Conservation (phyloP, 2,329 filamentous ascomycete genomes). For the Pseudomassariella vexata region DNA sequence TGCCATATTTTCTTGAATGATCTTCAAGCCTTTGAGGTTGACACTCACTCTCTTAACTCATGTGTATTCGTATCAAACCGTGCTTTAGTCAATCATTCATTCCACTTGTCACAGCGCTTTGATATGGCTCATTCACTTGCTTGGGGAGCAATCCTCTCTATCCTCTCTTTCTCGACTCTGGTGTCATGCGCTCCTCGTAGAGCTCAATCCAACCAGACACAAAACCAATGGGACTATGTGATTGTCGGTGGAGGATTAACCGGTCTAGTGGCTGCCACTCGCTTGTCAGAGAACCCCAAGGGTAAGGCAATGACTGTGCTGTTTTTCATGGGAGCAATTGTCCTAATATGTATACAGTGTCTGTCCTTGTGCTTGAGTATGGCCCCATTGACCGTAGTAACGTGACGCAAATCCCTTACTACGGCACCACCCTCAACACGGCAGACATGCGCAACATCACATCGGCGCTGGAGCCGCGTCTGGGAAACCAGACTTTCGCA, state of each 20-base stretch:
- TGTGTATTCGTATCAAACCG: too few relatives aligned
- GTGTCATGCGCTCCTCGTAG: background rate
- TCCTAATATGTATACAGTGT: too few relatives aligned
- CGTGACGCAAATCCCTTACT: constrained; percentile 6
- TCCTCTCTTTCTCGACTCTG: background rate
- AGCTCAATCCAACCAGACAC: background rate
- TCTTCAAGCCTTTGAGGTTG: too few relatives aligned
- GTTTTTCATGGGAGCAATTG: too few relatives aligned
- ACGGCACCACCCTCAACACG: constrained; percentile 1
- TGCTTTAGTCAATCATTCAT: too few relatives aligned
- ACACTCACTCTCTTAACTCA: too few relatives aligned
- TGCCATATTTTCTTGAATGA: too few relatives aligned
- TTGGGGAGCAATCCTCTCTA: background rate
- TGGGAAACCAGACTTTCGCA: constrained; percentile 1
- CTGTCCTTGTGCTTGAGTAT: constrained; percentile 6
- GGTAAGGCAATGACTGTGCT: background rate
- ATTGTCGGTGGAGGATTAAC: constrained; percentile 10
- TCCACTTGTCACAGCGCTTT: too few relatives aligned
- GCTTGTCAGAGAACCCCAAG: constrained; percentile 8
- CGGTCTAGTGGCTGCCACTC: constrained; percentile 10
- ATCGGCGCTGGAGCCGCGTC: constrained; percentile 1
- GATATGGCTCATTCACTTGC: background rate
- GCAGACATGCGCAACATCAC: constrained; percentile 2
- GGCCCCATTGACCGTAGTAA: constrained; percentile 2
- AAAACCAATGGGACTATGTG: constrained; percentile 7